Base-by-base conservation (phyloP, 108 stramenopile species). In the Skeletonema menzelii region DNA sequence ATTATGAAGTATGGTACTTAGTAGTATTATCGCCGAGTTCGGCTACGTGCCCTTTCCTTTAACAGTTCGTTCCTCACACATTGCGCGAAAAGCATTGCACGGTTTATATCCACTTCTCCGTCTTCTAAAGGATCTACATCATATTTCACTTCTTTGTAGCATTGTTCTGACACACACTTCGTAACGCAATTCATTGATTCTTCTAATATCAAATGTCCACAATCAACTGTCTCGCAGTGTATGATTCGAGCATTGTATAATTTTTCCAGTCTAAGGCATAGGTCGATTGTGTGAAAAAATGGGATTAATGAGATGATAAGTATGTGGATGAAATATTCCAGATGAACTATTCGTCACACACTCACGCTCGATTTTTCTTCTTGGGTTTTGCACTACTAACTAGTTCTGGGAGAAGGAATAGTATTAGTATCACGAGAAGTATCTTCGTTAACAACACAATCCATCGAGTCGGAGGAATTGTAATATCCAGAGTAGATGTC, bases 141-240 rank as follows among this genome's bases (percentile, higher is more conserved):
- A 27, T 31, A 49, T 15, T 24, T 26, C n/a, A 4, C 19, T 30
- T 55, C 30, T 56, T 55, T 5, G 31, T 53, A 49, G 53, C 65
- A 67, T 67, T 67, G 17, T 56, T 53, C 19, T 31, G 65, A 67
- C 0, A 67, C 31, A 20, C 49, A 67, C 47, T 55, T 32, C 65
- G 65, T 67, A 2, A 67, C 65, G 15, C 65, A 67, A 7, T 67
- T 55, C 26, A 55, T 67, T 31, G 65, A 55, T 26, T 55, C 65
- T 15, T 65, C 63, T n/a, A 65, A 8, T 38, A 42, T 67, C n/a
- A 47, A 32, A 14, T 59, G 12, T 2, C 47, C 65, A 47, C 65
- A 32, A 5, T 67, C 47, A 7, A 17, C n/a, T 15, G 30, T 31
- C 53, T 67, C 46, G 0, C 47, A 17, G 19, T 22, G 28, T 27